Evolutionary conservation across 2,329 filamentous ascomycete genomes (phyloP).

Genomic region (Nemania serpens): DNA sequence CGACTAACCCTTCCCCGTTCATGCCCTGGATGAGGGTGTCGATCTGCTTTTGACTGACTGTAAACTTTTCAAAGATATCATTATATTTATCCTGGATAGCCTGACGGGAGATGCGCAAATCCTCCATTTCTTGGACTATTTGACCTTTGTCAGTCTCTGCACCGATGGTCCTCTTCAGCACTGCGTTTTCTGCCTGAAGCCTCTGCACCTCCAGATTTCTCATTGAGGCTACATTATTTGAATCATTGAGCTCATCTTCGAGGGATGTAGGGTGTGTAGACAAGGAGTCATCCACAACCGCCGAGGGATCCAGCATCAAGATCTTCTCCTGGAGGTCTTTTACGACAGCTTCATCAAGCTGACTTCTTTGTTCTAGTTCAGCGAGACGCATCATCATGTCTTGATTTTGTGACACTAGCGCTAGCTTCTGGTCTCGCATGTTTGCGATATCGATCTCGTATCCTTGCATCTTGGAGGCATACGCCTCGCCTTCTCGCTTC

Average conservation of each 20-base stretch:
- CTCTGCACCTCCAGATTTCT: slow-evolving; percentile 58
- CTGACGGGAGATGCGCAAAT: slow-evolving; percentile 55
- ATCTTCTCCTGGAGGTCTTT: slow-evolving; percentile 65
- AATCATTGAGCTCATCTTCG: slow-evolving; percentile 64
- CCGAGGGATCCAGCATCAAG: slow-evolving; percentile 42
- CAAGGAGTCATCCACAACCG: slow-evolving; percentile 40
- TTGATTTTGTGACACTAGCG: slow-evolving; percentile 50
- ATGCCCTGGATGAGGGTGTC: slow-evolving; percentile 57
- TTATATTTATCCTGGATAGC: slow-evolving; percentile 60
- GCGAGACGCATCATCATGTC: slow-evolving; percentile 47
- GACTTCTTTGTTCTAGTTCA: slow-evolving; percentile 38
- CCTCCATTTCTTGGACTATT: slow-evolving; percentile 61
- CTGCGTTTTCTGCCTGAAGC: slow-evolving; percentile 64
- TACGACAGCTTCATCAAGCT: slow-evolving; percentile 56
- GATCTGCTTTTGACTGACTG: slow-evolving; percentile 62
- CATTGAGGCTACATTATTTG: slow-evolving; percentile 48
- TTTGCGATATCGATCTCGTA: slow-evolving; percentile 47
- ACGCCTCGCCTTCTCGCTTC: slow-evolving; percentile 41
- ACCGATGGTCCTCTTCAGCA: slow-evolving; percentile 60
- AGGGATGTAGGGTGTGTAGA: slow-evolving; percentile 48
- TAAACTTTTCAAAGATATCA: slow-evolving; percentile 62
- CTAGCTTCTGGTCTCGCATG: slow-evolving; percentile 50
- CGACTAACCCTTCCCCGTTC: slow-evolving; percentile 61
- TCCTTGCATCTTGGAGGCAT: slow-evolving; percentile 42
- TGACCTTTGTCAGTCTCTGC: slow-evolving; percentile 59